These are phyloP conservation scores for Cyclotella kingstonii DNA, from an alignment of 108 stramenopile species.

Conservation along the genomic window DNA sequence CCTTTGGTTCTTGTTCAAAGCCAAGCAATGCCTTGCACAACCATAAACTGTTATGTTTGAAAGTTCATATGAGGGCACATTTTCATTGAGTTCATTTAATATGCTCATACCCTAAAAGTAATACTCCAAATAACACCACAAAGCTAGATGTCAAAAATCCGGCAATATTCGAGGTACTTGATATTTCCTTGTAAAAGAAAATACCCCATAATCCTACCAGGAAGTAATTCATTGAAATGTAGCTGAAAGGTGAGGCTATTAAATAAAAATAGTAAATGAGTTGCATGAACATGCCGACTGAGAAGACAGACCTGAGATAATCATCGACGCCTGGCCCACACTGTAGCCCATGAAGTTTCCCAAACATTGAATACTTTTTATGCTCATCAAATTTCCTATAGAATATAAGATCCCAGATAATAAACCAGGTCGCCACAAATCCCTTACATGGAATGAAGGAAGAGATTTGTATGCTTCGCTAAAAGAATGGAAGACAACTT, in stretches of 20 bases:
- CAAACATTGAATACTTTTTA: conserved; percentile 62
- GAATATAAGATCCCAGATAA: conserved; percentile 53
- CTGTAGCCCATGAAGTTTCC: conserved; percentile 81
- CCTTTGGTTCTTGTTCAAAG: no score
- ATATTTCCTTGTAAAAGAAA: conserved; percentile 56
- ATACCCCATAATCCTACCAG: conserved; percentile 61
- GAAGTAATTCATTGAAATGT: neutral
- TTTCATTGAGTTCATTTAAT: no score
- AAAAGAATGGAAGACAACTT: conserved; percentile 27
- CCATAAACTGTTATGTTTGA: no score
- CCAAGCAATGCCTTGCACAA: no score
- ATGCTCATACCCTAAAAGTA: conserved; percentile 52
- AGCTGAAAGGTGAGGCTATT: neutral
- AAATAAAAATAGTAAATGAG: neutral
- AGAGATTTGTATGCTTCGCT: conserved; percentile 43
- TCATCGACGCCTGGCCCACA: conserved; percentile 53
- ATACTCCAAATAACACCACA: conserved; percentile 46
- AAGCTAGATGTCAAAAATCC: conserved; percentile 44
- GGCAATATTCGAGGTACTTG: conserved; percentile 30
- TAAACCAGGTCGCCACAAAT: conserved; percentile 58
- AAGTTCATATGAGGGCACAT: no score
- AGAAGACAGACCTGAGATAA: conserved; percentile 36
- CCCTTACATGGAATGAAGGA: conserved; percentile 59
- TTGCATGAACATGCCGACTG: neutral
- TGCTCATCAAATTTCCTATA: conserved; percentile 73